These are phyloP conservation scores for Musa troglodytarum DNA, from an alignment of 176 grass and related monocot genomes.

Conservation along the genomic window DNA sequence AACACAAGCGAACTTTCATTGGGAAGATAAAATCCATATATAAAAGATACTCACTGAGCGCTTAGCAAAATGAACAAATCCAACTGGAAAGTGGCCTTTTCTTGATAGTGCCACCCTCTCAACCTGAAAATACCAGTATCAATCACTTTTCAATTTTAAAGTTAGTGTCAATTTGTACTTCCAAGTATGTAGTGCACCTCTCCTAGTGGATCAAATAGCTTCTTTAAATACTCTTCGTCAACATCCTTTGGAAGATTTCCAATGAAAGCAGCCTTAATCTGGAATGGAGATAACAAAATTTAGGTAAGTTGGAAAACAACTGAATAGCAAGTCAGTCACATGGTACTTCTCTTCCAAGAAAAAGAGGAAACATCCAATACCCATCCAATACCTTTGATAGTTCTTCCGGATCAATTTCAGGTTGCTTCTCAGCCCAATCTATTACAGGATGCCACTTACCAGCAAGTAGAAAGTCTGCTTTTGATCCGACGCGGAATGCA, in stretches of 20 bases:
- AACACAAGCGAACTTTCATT: background rate
- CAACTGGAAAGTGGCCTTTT: slow-evolving; percentile 60
- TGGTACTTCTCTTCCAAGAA: slow-evolving; percentile 19
- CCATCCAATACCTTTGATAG: slow-evolving; percentile 61
- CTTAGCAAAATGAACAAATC: slow-evolving; percentile 59
- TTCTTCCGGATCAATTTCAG: slow-evolving; percentile 48
- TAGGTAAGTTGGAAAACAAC: background rate
- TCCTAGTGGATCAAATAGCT: slow-evolving; percentile 64
- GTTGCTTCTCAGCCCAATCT: slow-evolving; percentile 74
- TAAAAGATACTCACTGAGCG: slow-evolving; percentile 42
- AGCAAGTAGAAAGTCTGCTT: slow-evolving; percentile 65
- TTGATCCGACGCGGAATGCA: slow-evolving; percentile 52
- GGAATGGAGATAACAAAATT: background rate
- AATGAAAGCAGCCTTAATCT: slow-evolving; percentile 73
- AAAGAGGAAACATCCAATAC: slow-evolving; percentile 30
- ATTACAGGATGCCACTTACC: slow-evolving; percentile 60
- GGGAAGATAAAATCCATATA: background rate
- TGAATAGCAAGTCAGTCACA: slow-evolving; percentile 2
- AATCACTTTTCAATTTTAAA: background rate
- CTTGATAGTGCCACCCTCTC: slow-evolving; percentile 53
- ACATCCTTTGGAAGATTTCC: slow-evolving; percentile 63
- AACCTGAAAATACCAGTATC: slow-evolving; percentile 32
- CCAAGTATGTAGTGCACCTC: slow-evolving; percentile 36
- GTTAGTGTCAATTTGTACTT: background rate
- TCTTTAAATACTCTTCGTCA: slow-evolving; percentile 49